A percentile compares a stretch with the other conserved stretches of the same genome.
Evolutionary conservation across 306 rosid species (phyloP).

Genomic region (Prunus davidiana): DNA sequence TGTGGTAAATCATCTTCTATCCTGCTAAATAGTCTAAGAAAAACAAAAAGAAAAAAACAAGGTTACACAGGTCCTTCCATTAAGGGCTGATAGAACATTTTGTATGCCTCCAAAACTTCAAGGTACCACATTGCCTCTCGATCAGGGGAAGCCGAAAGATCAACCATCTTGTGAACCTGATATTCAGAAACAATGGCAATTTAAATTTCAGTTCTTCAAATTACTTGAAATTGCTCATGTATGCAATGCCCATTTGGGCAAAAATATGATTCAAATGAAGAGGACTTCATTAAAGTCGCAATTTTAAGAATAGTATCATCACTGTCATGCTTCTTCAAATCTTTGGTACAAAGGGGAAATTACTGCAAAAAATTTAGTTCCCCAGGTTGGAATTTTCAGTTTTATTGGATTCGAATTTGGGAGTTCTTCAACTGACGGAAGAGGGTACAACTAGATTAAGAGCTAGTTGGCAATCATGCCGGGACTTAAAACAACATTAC

Average conservation of each 20-base stretch:
- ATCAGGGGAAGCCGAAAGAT: conserved; percentile 66
- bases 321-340: background rate
- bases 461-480: no score
- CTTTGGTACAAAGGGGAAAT: background rate
- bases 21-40: background rate
- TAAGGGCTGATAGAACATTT: conserved; percentile 68
- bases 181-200: background rate
- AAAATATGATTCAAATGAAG: no score
- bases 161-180: conserved; percentile 93
- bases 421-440: no score
- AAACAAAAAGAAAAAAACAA: no score
- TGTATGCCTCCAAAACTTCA: conserved; percentile 84
- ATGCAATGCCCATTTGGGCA: background rate
- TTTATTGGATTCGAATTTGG: no score
- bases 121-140: conserved; percentile 96
- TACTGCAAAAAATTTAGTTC: no score
- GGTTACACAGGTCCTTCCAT: conserved; percentile 46
- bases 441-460: no score
- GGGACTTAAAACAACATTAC: no score
- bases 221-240: no score
- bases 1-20: background rate
- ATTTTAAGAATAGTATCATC: no score
- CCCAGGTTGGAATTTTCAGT: background rate
- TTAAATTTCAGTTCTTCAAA: background rate
- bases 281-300: no score